Conservation (phyloP, 805 yeast species). For the Komagataella pastoris region DNA sequence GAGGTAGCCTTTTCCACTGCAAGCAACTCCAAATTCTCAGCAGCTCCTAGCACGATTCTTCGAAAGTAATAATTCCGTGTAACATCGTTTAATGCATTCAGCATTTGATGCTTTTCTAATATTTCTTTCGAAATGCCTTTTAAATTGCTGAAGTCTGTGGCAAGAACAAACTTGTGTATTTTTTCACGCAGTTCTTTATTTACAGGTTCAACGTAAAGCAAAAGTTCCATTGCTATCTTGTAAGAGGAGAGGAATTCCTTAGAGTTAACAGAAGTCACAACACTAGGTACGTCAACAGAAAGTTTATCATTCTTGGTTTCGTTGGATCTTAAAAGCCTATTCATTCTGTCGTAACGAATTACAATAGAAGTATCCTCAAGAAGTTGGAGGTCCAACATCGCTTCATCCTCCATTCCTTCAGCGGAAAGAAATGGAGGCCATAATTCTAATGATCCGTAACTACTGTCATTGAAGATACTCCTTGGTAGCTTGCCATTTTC, state of each 20-base stretch:
- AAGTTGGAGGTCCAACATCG: constrained; percentile 33
- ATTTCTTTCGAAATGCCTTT: constrained; percentile 33
- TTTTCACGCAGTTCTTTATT: constrained; percentile 41
- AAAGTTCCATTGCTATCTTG: constrained; percentile 44
- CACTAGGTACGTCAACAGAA: constrained; percentile 54
- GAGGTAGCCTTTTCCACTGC: constrained; percentile 19
- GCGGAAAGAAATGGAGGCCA: constrained; percentile 93
- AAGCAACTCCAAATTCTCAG: constrained; percentile 12
- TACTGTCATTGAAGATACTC: constrained; percentile 23
- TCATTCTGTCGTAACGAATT: constrained; percentile 43
- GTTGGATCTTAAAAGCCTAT: constrained; percentile 19
- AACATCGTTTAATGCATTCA: constrained; percentile 25
- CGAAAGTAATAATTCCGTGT: constrained; percentile 34
- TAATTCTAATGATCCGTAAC: constrained; percentile 37
- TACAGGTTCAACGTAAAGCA: constrained; percentile 67
- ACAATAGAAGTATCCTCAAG: constrained; percentile 53
- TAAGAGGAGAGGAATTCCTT: constrained; percentile 58
- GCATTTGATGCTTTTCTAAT: constrained; percentile 31
- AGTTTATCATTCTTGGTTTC: constrained; percentile 29
- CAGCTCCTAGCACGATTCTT: constrained; percentile 26
- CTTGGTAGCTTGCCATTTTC: constrained; percentile 4
- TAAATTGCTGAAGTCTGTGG: constrained; percentile 58
- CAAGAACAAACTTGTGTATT: constrained; percentile 51
- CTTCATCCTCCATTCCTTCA: constrained; percentile 50
- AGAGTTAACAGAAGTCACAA: constrained; percentile 59